Percentiles rank a stretch among this genome's conserved stretches.
phyloP scores from a whole-genome alignment of 345 rosid species.

The Salix viminalis region DNA sequence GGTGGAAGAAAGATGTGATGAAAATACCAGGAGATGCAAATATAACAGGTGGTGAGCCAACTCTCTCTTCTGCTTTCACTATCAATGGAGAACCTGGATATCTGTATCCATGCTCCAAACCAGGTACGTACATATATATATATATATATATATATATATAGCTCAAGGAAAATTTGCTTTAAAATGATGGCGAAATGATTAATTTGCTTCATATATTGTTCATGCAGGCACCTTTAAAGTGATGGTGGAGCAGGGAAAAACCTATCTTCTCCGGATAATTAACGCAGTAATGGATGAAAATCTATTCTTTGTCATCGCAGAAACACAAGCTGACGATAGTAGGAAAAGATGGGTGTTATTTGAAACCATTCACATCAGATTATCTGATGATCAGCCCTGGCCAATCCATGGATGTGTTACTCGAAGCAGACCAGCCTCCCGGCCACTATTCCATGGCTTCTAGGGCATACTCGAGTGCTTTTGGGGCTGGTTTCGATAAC shows the following conservation, averaged over 20 bases:
- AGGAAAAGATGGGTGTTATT: conserved; percentile 23
- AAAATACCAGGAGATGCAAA: neutral
- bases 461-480: conserved; percentile 9
- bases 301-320: conserved; percentile 20
- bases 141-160: no score
- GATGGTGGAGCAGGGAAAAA: conserved; percentile 1
- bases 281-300: conserved; percentile 17
- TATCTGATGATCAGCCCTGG: conserved; percentile 17
- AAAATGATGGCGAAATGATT: neutral
- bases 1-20: conserved; percentile 21
- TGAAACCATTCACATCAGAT: conserved; percentile 14
- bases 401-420: conserved; percentile 22
- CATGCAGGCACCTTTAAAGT: neutral
- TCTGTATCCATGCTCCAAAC: neutral
- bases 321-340: conserved; percentile 22
- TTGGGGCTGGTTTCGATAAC: conserved; percentile 13
- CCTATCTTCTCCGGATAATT: conserved; percentile 20
- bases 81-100: conserved; percentile 8
- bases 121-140: neutral
- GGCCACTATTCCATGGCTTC: conserved; percentile 20
- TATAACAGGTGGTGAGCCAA: conserved; percentile 14
- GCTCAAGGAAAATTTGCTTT: neutral
- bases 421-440: conserved; percentile 16
- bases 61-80: neutral
- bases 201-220: neutral